Percentiles rank a stretch among this genome's conserved stretches.
phyloP scores from a whole-genome alignment of 2,329 filamentous ascomycete genomes.

The Septoria linicola region DNA sequence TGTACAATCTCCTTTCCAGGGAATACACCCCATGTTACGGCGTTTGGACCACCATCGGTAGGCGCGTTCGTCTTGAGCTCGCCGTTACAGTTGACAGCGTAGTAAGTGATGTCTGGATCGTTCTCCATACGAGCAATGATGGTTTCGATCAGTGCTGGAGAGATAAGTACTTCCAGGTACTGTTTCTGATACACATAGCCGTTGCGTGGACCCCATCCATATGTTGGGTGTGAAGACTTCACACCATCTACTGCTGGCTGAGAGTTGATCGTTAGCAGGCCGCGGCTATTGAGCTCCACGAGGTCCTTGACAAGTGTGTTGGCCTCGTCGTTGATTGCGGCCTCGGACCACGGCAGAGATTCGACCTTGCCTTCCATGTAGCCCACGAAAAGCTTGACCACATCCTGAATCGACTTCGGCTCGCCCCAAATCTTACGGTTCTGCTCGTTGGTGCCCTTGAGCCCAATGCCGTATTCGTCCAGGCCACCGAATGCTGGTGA shows the following conservation, averaged over 20 bases:
- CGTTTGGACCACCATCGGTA: slow-evolving; percentile 78
- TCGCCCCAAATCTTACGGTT: slow-evolving; percentile 95
- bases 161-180: slow-evolving; percentile 87
- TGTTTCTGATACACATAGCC: slow-evolving; percentile 99
- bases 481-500: slow-evolving; percentile 95
- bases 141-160: slow-evolving; percentile 73
- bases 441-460: slow-evolving; percentile 92
- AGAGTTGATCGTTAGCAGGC: slow-evolving; percentile 93
- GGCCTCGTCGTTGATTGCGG: slow-evolving; percentile 78
- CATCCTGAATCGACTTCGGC: slow-evolving; percentile 73
- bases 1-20: slow-evolving; percentile 99
- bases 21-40: slow-evolving; percentile 99
- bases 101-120: slow-evolving; percentile 84
- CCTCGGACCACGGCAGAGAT: slow-evolving; percentile 90
- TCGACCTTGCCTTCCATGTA: slow-evolving; percentile 81
- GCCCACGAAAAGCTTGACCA: slow-evolving; percentile 78
- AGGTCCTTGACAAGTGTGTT: slow-evolving; percentile 74
- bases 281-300: slow-evolving; percentile 77
- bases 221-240: slow-evolving; percentile 79
- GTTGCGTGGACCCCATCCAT: slow-evolving; percentile 92
- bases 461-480: slow-evolving; percentile 87
- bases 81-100: slow-evolving; percentile 83
- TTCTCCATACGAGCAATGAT: slow-evolving; percentile 74
- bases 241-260: slow-evolving; percentile 91
- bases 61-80: slow-evolving; percentile 81